Evolutionary conservation across 2,329 filamentous ascomycete genomes (phyloP).

Genomic region (Sporothrix phasma): DNA sequence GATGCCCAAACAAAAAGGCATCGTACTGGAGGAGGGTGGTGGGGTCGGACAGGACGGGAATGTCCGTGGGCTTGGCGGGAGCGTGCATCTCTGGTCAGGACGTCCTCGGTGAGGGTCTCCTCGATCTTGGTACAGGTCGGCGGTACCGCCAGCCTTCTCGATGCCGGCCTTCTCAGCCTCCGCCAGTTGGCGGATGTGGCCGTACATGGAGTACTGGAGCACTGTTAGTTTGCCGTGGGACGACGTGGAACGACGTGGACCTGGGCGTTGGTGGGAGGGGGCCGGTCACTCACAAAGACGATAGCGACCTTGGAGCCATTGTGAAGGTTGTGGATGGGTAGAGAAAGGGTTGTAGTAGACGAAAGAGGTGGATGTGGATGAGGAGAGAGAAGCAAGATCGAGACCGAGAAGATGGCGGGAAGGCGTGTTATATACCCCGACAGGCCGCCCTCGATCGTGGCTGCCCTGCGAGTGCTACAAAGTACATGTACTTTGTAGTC

Average conservation of each 20-base stretch:
- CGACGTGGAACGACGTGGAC: not conserved
- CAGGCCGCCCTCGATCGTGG: not conserved
- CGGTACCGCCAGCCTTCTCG: conserved; percentile 72
- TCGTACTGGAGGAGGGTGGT: conserved; percentile 63
- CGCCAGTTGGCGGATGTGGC: conserved; percentile 75
- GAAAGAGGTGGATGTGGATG: not conserved
- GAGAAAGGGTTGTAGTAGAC: not conserved
- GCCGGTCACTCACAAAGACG: conserved; percentile 57
- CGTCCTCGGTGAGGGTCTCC: conserved; percentile 78
- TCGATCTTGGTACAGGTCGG: conserved; percentile 76
- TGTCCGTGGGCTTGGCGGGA: conserved; percentile 58
- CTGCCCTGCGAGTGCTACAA: not conserved
- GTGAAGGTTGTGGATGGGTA: conserved; percentile 25
- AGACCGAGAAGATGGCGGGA: not conserved
- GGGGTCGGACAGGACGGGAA: conserved; percentile 53
- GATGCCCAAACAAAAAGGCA: conserved; percentile 85
- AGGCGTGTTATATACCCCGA: not conserved
- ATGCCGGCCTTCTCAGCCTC: conserved; percentile 87
- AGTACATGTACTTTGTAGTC: too few relatives aligned
- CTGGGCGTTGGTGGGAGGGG: not conserved
- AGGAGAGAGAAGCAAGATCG: not conserved
- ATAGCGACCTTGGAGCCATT: conserved; percentile 92
- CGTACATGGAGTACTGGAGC: conserved; percentile 83
- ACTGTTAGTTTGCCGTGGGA: not conserved
- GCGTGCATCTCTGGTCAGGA: conserved; percentile 88